Base-by-base conservation (phyloP, 2,329 filamentous ascomycete species). In the Fusarium nisikadoi region DNA sequence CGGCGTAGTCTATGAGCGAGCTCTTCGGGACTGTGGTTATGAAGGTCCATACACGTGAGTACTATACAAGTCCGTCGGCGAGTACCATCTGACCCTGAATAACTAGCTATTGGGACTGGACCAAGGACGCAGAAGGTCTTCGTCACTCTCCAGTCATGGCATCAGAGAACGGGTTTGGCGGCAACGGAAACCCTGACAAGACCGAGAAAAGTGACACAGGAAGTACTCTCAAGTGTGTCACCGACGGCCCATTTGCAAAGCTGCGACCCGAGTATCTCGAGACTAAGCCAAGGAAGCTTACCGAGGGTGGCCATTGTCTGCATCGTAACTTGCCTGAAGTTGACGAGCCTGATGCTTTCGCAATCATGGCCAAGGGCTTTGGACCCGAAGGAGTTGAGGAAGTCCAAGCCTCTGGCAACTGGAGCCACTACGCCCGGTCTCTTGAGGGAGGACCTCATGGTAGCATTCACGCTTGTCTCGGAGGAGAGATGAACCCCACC, bases 401-500 rank as follows among this genome's bases (percentile, higher is more conserved):
- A 0, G 20, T 52, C 9, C 45, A 67, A 5, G 36, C 41, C 2
- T 25, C 42, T 8, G 43, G 38, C 1, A 65, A 65, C 31, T 66
- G 46, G 45, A 61, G 29, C 2, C 19, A 61, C 16, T 61, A 46
- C 7, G 8, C 19, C 6, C 0, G 13, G 1, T 3, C 35, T 5
- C 39, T 52, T 1, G 64, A 67, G 12, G 46, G 53, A 5, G 62
- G 64, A 3, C 64, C 64, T 16, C 64, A 67, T 5, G 46, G 54
- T 10, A 27, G 6, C 2, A 67, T 67, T 4, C 64, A 67, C 8
- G 54, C 53, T 25, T 67, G 41, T 13, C 46, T 67, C 0, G 25
- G 64, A 1, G 64, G 64, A n/a, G 64, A 67, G 13, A 67, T 67
- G 64, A 67, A 61, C 11, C 62, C 62, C 5, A 61, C 54, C 3